Conservation (phyloP, 805 yeast genomes). For the Candida parachauliodes region DNA sequence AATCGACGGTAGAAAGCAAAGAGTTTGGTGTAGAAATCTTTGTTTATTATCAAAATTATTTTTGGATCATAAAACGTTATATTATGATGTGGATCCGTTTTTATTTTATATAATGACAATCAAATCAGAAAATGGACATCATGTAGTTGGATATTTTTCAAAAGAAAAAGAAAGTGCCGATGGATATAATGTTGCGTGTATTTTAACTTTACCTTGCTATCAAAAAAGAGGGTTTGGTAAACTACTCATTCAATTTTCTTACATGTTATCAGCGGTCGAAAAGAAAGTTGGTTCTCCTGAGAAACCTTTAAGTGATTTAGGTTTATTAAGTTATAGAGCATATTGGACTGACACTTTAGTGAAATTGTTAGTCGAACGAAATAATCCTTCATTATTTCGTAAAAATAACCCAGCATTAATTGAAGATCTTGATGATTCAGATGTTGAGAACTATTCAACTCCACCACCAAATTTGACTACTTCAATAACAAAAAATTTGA, state of each 20-base stretch:
- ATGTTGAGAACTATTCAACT: slow-evolving; percentile 25
- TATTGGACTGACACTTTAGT: slow-evolving; percentile 93
- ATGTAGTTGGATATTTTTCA: slow-evolving; percentile 92
- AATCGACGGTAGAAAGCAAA: slow-evolving; percentile 92
- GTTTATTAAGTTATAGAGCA: slow-evolving; percentile 88
- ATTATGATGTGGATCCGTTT: slow-evolving; percentile 98
- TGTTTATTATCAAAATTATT: slow-evolving; percentile 88
- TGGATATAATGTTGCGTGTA: slow-evolving; percentile 94
- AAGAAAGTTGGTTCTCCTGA: slow-evolving; percentile 95
- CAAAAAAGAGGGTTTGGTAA: slow-evolving; percentile 95
- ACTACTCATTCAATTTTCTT: slow-evolving; percentile 86
- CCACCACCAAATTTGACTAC: slow-evolving; percentile 16
- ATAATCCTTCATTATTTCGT: slow-evolving; percentile 33
- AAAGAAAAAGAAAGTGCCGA: slow-evolving; percentile 97
- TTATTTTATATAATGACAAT: slow-evolving; percentile 93
- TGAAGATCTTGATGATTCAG: slow-evolving; percentile 21
- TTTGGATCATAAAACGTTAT: slow-evolving; percentile 91
- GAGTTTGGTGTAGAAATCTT: slow-evolving; percentile 96
- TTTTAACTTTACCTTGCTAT: slow-evolving; percentile 91
- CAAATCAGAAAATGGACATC: slow-evolving; percentile 88
- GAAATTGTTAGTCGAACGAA: slow-evolving; percentile 61
- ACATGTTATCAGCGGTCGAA: slow-evolving; percentile 84
- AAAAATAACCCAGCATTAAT: slow-evolving; percentile 30
- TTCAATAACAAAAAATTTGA: slow-evolving; percentile 10
- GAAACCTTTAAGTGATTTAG: slow-evolving; percentile 93